A percentile compares a stretch with the other conserved stretches of the same genome.
These are phyloP conservation scores for Microthyrium microscopicum DNA, from an alignment of 2,329 filamentous ascomycete genomes.

Conservation along the genomic window DNA sequence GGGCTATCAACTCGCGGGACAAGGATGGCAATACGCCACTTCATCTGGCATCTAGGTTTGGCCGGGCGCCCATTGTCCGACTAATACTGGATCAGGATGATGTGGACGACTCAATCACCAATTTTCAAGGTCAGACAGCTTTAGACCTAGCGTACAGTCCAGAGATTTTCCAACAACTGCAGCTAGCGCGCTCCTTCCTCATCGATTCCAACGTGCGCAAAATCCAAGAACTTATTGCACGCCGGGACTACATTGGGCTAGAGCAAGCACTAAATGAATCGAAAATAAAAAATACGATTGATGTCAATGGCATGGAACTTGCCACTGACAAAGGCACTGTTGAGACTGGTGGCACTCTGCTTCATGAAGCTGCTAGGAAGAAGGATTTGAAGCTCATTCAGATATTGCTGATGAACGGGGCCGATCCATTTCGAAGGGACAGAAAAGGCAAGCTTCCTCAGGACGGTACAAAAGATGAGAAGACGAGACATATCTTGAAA, in stretches of 20 bases:
- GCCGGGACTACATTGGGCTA: slow-evolving; percentile 58
- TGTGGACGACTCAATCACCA: slow-evolving; percentile 78
- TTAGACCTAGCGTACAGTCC: slow-evolving; percentile 81
- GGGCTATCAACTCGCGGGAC: slow-evolving; percentile 82
- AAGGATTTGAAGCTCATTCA: slow-evolving; percentile 80
- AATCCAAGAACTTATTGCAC: slow-evolving; percentile 61
- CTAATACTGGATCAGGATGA: slow-evolving; percentile 65
- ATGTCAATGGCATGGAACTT: slow-evolving; percentile 84
- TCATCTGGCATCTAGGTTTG: slow-evolving; percentile 72
- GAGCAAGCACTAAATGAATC: slow-evolving; percentile 71
- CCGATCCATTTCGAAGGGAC: slow-evolving; percentile 88
- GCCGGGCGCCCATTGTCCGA: slow-evolving; percentile 63
- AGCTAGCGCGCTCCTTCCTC: slow-evolving; percentile 77
- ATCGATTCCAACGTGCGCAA: slow-evolving; percentile 73
- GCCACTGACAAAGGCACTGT: slow-evolving; percentile 63
- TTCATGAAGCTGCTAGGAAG: slow-evolving; percentile 84
- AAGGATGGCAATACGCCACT: slow-evolving; percentile 88
- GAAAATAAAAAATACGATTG: slow-evolving; percentile 68
- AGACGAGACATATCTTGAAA: slow-evolving; percentile 75
- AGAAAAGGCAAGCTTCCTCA: slow-evolving; percentile 91
- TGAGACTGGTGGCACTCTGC: slow-evolving; percentile 72
- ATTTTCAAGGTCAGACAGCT: slow-evolving; percentile 69
- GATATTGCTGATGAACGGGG: slow-evolving; percentile 78
- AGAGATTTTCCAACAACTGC: slow-evolving; percentile 89
- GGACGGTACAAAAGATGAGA: slow-evolving; percentile 90